Evolutionary conservation across 495 filamentous ascomycete genomes (phyloP).

Genomic region (Tricharina praecox): DNA sequence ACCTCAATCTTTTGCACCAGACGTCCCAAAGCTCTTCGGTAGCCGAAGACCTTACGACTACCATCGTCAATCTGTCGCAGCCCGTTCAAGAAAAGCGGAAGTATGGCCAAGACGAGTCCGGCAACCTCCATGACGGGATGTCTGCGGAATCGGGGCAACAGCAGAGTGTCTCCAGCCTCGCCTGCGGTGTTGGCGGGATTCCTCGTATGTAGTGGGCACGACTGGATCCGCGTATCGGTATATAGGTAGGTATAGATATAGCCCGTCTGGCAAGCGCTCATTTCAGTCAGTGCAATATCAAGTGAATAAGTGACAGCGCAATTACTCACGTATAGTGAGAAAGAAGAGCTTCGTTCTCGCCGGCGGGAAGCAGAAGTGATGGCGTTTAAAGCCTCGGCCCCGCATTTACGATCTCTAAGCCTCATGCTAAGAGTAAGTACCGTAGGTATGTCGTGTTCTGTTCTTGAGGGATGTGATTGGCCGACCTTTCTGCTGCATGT

Average conservation of each 20-base stretch:
- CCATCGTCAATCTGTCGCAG: background rate
- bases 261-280: background rate
- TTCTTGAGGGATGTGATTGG: no score
- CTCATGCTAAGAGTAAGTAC: no score
- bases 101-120: slow-evolving; percentile 21
- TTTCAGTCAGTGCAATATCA: background rate
- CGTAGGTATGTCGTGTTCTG: no score
- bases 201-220: background rate
- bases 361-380: no score
- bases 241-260: background rate
- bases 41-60: background rate
- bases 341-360: no score
- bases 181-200: background rate
- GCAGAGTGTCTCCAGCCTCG: background rate
- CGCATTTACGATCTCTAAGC: no score
- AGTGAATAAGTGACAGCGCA: background rate
- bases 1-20: slow-evolving; percentile 11
- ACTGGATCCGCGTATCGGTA: background rate
- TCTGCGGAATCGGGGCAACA: background rate
- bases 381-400: no score
- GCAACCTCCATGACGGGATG: slow-evolving; percentile 11
- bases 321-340: background rate
- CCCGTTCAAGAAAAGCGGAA: slow-evolving; percentile 23
- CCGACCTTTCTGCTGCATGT: no score
- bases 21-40: background rate